Percentiles rank a stretch among this genome's conserved stretches.
These are phyloP conservation scores for Fomitopsis schrenkii DNA, from an alignment of 1,284 basidiomycete species.

Conservation along the genomic window DNA sequence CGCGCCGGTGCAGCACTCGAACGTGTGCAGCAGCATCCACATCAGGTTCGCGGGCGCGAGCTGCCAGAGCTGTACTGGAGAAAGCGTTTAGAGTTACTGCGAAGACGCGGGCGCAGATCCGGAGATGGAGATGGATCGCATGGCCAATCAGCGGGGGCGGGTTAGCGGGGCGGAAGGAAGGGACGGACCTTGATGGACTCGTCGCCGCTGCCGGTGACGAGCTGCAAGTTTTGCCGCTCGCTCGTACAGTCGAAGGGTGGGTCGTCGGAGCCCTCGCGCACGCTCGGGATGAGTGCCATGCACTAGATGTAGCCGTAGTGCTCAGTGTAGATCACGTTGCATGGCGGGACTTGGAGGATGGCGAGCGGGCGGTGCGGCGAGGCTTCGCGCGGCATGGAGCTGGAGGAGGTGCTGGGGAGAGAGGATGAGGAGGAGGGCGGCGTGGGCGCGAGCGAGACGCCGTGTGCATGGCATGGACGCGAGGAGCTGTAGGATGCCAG, in stretches of 20 bases:
- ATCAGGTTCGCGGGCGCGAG: too few species aligned
- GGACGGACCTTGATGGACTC: slow-evolving; percentile 76
- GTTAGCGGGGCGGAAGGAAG: background rate
- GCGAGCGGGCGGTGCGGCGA: slow-evolving; percentile 29
- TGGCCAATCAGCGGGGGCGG: background rate
- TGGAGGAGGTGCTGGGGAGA: slow-evolving; percentile 10
- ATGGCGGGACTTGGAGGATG: slow-evolving; percentile 55
- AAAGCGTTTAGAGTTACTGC: too few species aligned
- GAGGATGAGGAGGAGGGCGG: slow-evolving; percentile 11
- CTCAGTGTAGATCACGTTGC: slow-evolving; percentile 79
- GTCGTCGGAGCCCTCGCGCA: too few species aligned
- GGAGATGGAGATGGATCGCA: background rate
- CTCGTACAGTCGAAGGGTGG: too few species aligned
- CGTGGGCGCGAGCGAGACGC: slow-evolving; percentile 13
- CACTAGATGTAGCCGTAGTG: slow-evolving; percentile 96
- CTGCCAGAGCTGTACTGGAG: too few species aligned
- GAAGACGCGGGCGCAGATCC: too few species aligned
- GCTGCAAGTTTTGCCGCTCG: too few species aligned
- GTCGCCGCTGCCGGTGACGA: slow-evolving; percentile 87
- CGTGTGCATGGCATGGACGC: slow-evolving; percentile 4
- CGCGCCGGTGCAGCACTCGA: slow-evolving; percentile 62
- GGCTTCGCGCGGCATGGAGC: slow-evolving; percentile 14
- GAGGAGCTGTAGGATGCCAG: too few species aligned
- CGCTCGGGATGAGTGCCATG: slow-evolving; percentile 57
- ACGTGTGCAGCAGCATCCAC: too few species aligned